phyloP scores from a whole-genome alignment of 306 rosid species.

The Psophocarpus tetragonolobus region DNA sequence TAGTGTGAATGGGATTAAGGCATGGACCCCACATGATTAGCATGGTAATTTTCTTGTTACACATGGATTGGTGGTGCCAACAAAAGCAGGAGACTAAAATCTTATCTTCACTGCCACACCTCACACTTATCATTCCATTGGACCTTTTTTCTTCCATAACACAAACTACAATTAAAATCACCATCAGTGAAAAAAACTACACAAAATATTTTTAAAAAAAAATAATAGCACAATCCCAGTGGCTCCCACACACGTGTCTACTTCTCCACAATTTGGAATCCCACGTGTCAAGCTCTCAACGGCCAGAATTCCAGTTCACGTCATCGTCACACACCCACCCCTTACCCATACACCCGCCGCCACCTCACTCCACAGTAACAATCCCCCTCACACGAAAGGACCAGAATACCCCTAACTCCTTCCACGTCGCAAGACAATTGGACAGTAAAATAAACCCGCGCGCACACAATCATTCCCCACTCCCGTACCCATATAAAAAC shows the following conservation, averaged over 20 bases:
- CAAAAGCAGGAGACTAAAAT: conserved; percentile 44
- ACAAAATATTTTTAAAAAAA: background rate
- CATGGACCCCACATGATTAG: conserved; percentile 36
- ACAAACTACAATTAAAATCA: conserved; percentile 31
- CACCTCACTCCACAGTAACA: background rate
- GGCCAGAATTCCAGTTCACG: conserved; percentile 54
- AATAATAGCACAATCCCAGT: background rate
- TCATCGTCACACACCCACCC: conserved; percentile 52
- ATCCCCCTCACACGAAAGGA: background rate
- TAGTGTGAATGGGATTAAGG: conserved; percentile 33
- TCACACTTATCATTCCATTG: conserved; percentile 46
- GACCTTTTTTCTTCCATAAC: background rate
- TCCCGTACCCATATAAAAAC: conserved; percentile 42
- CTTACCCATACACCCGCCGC: conserved; percentile 34
- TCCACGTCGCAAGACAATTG: background rate
- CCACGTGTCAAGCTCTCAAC: conserved; percentile 50
- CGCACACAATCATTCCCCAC: background rate
- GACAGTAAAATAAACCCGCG: accelerated
- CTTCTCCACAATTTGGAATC: background rate
- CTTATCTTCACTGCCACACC: conserved; percentile 52
- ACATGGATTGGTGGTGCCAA: conserved; percentile 34
- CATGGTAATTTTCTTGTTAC: conserved; percentile 37
- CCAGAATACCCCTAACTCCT: background rate
- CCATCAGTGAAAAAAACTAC: conserved; percentile 4
- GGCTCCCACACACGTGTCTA: conserved; percentile 54